Percentiles rank a stretch among this genome's conserved stretches.
Evolutionary conservation across 2,329 filamentous ascomycete genomes (phyloP).

Genomic region (Diaporthe australafricana): DNA sequence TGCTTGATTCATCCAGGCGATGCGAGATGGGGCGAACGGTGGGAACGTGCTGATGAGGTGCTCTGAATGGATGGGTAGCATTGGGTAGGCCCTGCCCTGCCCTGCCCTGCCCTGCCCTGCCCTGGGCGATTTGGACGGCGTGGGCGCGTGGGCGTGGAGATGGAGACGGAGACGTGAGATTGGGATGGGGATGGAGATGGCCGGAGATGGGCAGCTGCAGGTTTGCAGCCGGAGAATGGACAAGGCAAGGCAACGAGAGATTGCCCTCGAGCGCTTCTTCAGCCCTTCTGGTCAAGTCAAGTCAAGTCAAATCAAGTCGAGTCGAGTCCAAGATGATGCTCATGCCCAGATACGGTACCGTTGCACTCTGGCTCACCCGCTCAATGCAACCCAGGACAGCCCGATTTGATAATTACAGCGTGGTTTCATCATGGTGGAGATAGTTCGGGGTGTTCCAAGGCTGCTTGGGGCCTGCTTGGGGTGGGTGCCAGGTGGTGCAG

Average conservation of each 20-base stretch:
- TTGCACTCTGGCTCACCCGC: no score
- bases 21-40: constrained; percentile 27
- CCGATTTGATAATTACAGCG: constrained; percentile 29
- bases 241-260: neutral
- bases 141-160: neutral
- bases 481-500: neutral
- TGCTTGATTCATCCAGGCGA: constrained; percentile 22
- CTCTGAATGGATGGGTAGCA: no score
- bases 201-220: constrained; percentile 20
- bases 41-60: constrained; percentile 7
- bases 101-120: no score
- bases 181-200: constrained; percentile 20
- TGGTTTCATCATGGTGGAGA: constrained; percentile 30
- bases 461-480: neutral
- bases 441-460: constrained; percentile 24
- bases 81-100: no score
- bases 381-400: constrained; percentile 24
- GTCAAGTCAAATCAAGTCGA: no score
- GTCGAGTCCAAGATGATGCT: neutral
- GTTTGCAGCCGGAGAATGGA: neutral
- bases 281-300: neutral
- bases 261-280: neutral
- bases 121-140: constrained; percentile 5
- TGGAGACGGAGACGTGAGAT: neutral
- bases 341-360: no score